These are phyloP conservation scores for Musa troglodytarum DNA, from an alignment of 176 grass and related monocot genomes.

Conservation along the genomic window DNA sequence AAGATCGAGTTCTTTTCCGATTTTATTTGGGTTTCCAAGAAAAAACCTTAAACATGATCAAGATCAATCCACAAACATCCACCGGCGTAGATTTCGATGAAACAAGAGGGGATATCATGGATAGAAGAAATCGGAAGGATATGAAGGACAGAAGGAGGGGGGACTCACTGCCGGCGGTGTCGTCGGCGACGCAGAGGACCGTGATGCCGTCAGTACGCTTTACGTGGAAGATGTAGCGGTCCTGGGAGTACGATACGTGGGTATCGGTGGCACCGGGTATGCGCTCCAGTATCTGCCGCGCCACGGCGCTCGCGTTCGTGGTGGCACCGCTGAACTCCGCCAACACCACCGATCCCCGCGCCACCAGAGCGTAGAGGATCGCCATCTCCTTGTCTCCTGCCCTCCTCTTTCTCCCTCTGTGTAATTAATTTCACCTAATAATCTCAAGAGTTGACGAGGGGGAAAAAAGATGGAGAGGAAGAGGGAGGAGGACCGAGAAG, in stretches of 20 bases:
- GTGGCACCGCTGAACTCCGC: conserved; percentile 63
- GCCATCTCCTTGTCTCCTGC: conserved; percentile 29
- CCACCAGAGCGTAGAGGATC: conserved; percentile 84
- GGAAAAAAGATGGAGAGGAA: too few species aligned
- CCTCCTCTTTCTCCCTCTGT: not conserved
- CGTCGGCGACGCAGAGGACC: conserved; percentile 93
- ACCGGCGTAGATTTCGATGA: not conserved
- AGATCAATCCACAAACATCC: too few species aligned
- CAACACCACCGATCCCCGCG: conserved; percentile 65
- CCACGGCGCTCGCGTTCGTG: conserved; percentile 67
- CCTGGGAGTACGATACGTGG: conserved; percentile 97
- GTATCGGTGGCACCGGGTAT: conserved; percentile 47
- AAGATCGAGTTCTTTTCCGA: too few species aligned
- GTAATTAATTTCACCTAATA: too few species aligned
- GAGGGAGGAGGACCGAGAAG: too few species aligned
- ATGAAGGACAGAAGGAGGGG: not conserved
- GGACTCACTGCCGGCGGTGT: conserved; percentile 51
- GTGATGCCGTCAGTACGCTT: conserved; percentile 97
- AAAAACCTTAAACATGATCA: too few species aligned
- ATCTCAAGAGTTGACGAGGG: too few species aligned
- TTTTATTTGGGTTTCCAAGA: too few species aligned
- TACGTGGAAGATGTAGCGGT: conserved; percentile 83
- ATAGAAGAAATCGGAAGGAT: not conserved
- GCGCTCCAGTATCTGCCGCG: conserved; percentile 85
- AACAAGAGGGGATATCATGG: not conserved